Evolutionary conservation across 2,329 filamentous ascomycete species (phyloP).

Genomic region (Diaporthe citrichinensis): DNA sequence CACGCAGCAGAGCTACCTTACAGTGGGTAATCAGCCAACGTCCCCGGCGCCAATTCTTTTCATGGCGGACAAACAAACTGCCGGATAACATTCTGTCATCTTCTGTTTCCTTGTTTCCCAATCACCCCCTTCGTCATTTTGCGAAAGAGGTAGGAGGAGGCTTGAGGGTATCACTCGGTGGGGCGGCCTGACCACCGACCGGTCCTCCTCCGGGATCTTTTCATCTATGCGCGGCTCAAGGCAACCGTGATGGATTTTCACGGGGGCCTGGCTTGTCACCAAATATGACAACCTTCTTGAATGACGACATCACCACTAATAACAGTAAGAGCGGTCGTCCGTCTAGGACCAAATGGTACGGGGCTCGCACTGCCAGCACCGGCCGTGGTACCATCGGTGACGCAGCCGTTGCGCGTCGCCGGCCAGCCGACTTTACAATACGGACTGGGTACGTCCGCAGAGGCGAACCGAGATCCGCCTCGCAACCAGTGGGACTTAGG

Average conservation of each 20-base stretch:
- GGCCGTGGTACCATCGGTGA: not conserved
- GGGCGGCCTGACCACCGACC: not conserved
- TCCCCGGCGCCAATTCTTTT: not conserved
- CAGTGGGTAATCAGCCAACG: slow-evolving; percentile 10
- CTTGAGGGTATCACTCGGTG: slow-evolving; percentile 6
- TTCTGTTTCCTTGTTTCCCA: not conserved
- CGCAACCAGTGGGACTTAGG: not conserved
- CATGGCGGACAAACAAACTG: slow-evolving; percentile 7
- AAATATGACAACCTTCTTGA: not conserved
- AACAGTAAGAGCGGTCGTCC: not conserved
- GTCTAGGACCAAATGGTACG: not conserved
- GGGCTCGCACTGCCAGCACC: not conserved
- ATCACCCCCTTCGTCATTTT: not conserved
- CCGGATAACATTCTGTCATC: slow-evolving; percentile 19
- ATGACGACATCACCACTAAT: not conserved
- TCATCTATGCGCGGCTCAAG: not conserved
- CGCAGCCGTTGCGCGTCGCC: slow-evolving; percentile 19
- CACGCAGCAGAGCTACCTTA: slow-evolving; percentile 16
- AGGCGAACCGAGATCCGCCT: not conserved
- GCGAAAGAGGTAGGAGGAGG: not conserved
- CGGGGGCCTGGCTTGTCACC: not conserved
- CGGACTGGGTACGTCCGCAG: not conserved
- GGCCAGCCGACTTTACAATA: not conserved
- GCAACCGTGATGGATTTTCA: not conserved
- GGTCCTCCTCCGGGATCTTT: not conserved